Conservation (phyloP, 1,284 basidiomycete genomes). For the Neolentinus lepideus region DNA sequence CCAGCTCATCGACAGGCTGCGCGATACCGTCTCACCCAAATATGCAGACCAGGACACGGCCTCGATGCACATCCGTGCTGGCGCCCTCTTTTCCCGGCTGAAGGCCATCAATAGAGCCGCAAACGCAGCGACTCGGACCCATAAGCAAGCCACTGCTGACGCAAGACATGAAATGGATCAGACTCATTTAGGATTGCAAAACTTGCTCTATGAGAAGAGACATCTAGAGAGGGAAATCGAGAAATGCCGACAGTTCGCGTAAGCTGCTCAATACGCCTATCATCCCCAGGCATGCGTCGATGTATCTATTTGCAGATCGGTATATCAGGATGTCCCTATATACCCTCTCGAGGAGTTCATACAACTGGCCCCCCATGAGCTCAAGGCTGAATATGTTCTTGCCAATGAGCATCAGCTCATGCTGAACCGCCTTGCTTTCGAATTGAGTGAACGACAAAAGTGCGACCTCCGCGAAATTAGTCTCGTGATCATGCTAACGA, state of each 20-base stretch:
- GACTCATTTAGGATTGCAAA: conserved; percentile 73
- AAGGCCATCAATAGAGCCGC: conserved; percentile 69
- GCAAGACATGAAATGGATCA: conserved; percentile 79
- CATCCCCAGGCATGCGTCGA: not conserved
- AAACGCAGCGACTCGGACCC: conserved; percentile 58
- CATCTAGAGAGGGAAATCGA: conserved; percentile 82
- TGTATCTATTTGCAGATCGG: conserved; percentile 40
- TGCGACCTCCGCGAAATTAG: conserved; percentile 23
- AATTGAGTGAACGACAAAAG: conserved; percentile 77
- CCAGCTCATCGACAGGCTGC: conserved; percentile 50
- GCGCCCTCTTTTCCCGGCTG: conserved; percentile 66
- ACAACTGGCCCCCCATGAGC: conserved; percentile 58
- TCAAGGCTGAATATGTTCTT: conserved; percentile 49
- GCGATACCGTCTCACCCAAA: conserved; percentile 47
- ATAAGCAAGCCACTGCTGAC: conserved; percentile 67
- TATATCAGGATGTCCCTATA: conserved; percentile 75
- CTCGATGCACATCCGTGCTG: conserved; percentile 52
- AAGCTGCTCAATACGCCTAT: conserved; percentile 22
- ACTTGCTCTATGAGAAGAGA: conserved; percentile 75
- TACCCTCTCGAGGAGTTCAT: conserved; percentile 61
- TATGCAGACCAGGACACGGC: conserved; percentile 40
- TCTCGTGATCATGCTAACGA: not conserved
- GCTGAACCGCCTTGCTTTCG: conserved; percentile 75
- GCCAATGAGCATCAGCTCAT: conserved; percentile 70
- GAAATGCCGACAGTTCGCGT: conserved; percentile 84